A percentile compares a stretch with the other conserved stretches of the same genome.
phyloP scores from a whole-genome alignment of 495 filamentous ascomycete genomes.

The Xylaria intraflava region DNA sequence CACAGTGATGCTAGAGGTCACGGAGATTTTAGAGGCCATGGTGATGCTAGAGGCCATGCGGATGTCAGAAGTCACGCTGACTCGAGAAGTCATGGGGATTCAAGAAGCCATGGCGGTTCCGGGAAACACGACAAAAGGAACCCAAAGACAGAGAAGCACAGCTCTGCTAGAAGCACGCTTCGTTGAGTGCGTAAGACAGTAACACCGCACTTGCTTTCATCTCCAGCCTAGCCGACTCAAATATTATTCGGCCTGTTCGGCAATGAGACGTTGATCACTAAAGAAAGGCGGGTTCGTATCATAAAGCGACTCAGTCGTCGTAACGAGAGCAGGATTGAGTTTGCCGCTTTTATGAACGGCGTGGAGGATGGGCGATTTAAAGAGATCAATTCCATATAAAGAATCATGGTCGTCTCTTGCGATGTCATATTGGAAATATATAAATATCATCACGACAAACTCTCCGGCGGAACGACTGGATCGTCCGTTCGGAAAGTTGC shows the following conservation, averaged over 20 bases:
- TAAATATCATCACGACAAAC: too few relatives aligned
- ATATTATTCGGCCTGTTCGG: not conserved
- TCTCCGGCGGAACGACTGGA: too few relatives aligned
- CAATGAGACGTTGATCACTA: not conserved
- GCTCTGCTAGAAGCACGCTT: not conserved
- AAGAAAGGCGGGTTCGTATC: not conserved
- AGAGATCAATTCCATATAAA: not conserved
- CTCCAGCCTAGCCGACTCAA: too few relatives aligned
- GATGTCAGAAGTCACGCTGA: not conserved
- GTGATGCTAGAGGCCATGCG: not conserved
- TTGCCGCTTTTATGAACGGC: not conserved
- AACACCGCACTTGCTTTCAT: not conserved
- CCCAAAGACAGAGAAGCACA: not conserved
- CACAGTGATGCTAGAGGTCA: not conserved
- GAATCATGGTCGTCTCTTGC: not conserved
- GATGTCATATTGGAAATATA: not conserved
- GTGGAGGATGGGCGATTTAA: not conserved
- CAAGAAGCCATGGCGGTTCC: not conserved
- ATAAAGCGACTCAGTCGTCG: not conserved
- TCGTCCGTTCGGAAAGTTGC: too few relatives aligned
- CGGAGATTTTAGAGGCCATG: not conserved
- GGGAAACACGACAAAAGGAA: conserved; percentile 1
- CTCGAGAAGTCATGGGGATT: not conserved
- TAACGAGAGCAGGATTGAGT: not conserved
- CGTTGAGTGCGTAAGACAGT: not conserved